Conservation (phyloP, 164 flowering plant species). For the Chimonanthus praecox region DNA sequence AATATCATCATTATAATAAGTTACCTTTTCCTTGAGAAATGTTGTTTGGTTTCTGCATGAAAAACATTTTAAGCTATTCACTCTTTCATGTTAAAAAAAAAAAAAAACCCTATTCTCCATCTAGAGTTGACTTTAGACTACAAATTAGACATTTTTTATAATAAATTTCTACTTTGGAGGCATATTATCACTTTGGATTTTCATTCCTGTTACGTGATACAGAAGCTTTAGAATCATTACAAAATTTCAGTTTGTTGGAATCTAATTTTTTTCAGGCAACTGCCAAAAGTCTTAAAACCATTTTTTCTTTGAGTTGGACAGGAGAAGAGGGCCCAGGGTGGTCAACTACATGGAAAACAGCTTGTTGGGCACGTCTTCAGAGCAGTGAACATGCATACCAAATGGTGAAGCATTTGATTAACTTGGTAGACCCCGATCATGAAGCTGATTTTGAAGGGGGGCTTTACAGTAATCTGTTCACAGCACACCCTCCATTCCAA, state of each 20-base stretch:
- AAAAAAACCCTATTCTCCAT: background rate
- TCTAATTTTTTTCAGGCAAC: background rate
- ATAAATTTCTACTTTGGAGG: background rate
- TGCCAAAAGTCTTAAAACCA: background rate
- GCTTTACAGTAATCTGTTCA: constrained; percentile 80
- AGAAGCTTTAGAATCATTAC: background rate
- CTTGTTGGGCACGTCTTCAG: constrained; percentile 81
- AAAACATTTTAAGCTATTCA: too few relatives aligned
- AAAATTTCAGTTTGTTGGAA: background rate
- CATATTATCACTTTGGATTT: background rate
- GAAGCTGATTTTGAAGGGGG: constrained; percentile 76
- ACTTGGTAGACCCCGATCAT: constrained; percentile 71
- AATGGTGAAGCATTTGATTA: constrained; percentile 73
- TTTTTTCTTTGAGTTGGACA: constrained; percentile 18
- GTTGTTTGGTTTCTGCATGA: too few relatives aligned
- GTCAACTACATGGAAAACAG: constrained; percentile 88
- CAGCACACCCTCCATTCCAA: constrained; percentile 93
- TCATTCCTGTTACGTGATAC: too few relatives aligned
- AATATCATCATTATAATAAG: too few relatives aligned
- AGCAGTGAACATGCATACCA: constrained; percentile 73
- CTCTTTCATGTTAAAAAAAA: too few relatives aligned
- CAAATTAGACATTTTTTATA: background rate
- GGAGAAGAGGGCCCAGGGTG: constrained; percentile 98
- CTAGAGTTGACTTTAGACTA: background rate
- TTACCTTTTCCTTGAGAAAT: too few relatives aligned